Conservation (phyloP, 306 rosid genomes). For the Geum urbanum region DNA sequence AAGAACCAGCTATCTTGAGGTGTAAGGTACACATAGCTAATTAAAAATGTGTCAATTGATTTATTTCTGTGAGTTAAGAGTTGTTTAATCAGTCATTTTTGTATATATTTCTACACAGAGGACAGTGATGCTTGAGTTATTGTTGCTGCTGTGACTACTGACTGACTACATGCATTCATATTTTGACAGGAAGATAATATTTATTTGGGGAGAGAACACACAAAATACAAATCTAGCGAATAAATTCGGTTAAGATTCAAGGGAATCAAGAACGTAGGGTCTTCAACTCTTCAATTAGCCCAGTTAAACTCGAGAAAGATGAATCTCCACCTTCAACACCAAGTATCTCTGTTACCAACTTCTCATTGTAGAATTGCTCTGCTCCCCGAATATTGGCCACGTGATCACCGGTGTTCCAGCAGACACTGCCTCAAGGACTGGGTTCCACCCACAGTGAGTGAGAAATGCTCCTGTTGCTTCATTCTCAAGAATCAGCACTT, state of each 20-base stretch:
- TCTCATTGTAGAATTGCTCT: slow-evolving; percentile 36
- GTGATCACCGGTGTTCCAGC: slow-evolving; percentile 34
- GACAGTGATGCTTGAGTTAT: too few species aligned
- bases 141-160: too few species aligned
- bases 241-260: too few species aligned
- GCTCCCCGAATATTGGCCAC: slow-evolving; percentile 31
- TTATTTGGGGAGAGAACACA: too few species aligned
- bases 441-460: slow-evolving; percentile 44
- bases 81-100: slow-evolving; percentile 1
- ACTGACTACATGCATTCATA: too few species aligned
- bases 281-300: slow-evolving; percentile 16
- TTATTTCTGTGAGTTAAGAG: background rate
- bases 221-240: too few species aligned
- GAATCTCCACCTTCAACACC: slow-evolving; percentile 23
- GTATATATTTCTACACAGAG: background rate
- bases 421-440: slow-evolving; percentile 24
- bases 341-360: slow-evolving; percentile 29
- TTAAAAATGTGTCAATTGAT: background rate
- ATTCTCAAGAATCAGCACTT: slow-evolving; percentile 30
- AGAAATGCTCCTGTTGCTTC: slow-evolving; percentile 31
- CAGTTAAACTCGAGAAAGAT: slow-evolving; percentile 16
- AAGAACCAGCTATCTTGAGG: background rate
- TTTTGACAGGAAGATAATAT: too few species aligned
- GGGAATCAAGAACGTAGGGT: background rate
- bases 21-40: background rate